Percentiles rank a stretch among this genome's conserved stretches.
These are phyloP conservation scores for Mycena capillaripes DNA, from an alignment of 768 basidiomycete genomes.

Conservation along the genomic window DNA sequence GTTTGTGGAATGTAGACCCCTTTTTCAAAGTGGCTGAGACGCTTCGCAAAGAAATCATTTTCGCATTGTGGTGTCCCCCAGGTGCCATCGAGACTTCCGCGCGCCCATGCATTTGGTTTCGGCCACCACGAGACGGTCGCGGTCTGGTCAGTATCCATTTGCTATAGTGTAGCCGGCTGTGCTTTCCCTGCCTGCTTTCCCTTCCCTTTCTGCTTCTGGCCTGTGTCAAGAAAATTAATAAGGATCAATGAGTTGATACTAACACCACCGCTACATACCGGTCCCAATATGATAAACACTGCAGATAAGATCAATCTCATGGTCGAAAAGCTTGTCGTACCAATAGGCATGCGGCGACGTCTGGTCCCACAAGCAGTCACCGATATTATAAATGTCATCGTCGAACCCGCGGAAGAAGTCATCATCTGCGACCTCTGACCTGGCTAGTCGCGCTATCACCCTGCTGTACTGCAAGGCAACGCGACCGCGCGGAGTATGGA, in stretches of 20 bases:
- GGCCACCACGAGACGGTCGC: slow-evolving; percentile 2
- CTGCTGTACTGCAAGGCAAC: slow-evolving; percentile 13
- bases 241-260: not conserved
- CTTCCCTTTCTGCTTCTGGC: not conserved
- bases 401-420: not conserved
- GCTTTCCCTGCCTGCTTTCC: not conserved
- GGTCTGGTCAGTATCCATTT: not conserved
- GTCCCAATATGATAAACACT: not conserved
- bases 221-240: not conserved
- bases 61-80: slow-evolving; percentile 2
- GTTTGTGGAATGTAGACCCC: not conserved
- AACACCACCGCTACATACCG: not conserved
- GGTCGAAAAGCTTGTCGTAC: not conserved
- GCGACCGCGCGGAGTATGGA: slow-evolving; percentile 14
- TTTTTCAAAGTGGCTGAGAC: not conserved
- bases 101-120: not conserved
- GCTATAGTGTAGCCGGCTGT: not conserved
- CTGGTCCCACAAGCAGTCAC: slow-evolving; percentile 3
- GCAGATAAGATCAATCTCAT: not conserved
- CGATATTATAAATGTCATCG: not conserved
- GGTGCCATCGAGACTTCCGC: not conserved
- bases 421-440: not conserved
- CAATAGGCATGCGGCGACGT: not conserved
- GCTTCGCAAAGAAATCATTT: not conserved
- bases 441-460: not conserved